These are phyloP conservation scores for Ambrosiella beaveri DNA, from an alignment of 2,329 filamentous ascomycete species.

Conservation along the genomic window DNA sequence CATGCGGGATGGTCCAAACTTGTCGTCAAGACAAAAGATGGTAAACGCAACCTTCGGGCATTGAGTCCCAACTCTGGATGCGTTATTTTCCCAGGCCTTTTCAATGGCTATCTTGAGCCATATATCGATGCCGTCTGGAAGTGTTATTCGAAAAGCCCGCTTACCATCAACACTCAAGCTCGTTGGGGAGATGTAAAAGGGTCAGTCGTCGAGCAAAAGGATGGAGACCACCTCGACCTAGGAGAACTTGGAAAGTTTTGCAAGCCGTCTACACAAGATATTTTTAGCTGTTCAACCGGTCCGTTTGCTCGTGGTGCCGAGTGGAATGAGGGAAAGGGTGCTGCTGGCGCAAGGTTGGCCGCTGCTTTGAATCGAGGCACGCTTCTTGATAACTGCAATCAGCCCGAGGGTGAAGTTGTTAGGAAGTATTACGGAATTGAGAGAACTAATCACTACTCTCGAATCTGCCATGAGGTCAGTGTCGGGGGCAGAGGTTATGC, in stretches of 20 bases:
- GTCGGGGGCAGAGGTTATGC: conserved; percentile 47
- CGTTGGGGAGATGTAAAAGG: conserved; percentile 32
- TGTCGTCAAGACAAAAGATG: conserved; percentile 25
- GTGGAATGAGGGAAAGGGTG: conserved; percentile 32
- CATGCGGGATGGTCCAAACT: conserved; percentile 35
- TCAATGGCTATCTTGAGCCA: conserved; percentile 31
- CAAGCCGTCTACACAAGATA: conserved; percentile 30
- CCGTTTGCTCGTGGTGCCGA: conserved; percentile 32
- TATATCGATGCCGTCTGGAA: conserved; percentile 36
- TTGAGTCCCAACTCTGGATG: conserved; percentile 36
- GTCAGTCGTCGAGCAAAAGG: conserved; percentile 18
- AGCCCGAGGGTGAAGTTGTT: conserved; percentile 34
- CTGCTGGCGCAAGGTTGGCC: conserved; percentile 54
- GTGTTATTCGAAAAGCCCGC: conserved; percentile 26
- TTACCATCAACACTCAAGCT: conserved; percentile 37
- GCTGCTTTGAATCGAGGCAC: conserved; percentile 63
- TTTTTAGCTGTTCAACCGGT: conserved; percentile 37
- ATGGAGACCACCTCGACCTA: conserved; percentile 20
- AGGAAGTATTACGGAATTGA: conserved; percentile 33
- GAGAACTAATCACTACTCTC: conserved; percentile 49
- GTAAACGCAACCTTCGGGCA: conserved; percentile 27
- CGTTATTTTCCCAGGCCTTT: conserved; percentile 27
- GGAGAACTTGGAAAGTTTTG: conserved; percentile 23
- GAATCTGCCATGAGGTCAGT: conserved; percentile 44
- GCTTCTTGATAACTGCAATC: conserved; percentile 34